Percentiles rank a stretch among this genome's conserved stretches.
Conservation (phyloP, 2,329 filamentous ascomycete species). For the Aquanectria penicillioides region DNA sequence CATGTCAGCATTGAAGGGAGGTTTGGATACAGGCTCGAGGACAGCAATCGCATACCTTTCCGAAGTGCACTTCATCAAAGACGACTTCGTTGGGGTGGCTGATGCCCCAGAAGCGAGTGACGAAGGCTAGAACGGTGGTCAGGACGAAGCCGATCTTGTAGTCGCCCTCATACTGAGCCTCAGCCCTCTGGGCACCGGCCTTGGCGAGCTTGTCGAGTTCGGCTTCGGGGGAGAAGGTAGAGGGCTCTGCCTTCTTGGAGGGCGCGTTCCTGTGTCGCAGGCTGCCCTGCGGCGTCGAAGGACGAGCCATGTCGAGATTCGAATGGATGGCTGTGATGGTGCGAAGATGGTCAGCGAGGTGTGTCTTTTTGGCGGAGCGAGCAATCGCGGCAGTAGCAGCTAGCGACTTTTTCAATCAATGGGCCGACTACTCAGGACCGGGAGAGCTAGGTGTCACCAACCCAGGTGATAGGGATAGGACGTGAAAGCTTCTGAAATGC, state of each 20-base stretch:
- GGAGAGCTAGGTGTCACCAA: conserved; percentile 14
- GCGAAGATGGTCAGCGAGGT: conserved; percentile 30
- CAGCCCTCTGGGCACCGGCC: conserved; percentile 45
- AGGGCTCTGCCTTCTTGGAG: conserved; percentile 57
- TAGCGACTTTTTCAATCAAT: not conserved
- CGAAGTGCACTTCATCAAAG: conserved; percentile 99
- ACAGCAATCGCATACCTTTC: conserved; percentile 78
- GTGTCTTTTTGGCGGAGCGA: not conserved
- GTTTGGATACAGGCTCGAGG: not conserved
- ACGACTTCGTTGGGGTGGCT: conserved; percentile 96
- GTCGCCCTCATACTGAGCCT: conserved; percentile 74
- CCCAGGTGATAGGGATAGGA: conserved; percentile 1
- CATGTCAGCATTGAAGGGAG: conserved; percentile 25
- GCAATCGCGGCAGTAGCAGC: not conserved
- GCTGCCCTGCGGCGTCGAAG: conserved; percentile 64
- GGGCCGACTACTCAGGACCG: conserved; percentile 7
- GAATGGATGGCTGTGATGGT: conserved; percentile 22
- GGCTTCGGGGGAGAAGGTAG: conserved; percentile 51
- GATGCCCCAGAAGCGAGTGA: conserved; percentile 96
- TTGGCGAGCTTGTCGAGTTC: conserved; percentile 63
- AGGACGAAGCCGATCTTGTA: conserved; percentile 82
- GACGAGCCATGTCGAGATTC: conserved; percentile 55
- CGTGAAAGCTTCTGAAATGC: conserved; percentile 16
- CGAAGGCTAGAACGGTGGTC: conserved; percentile 85
- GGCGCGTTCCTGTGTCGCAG: conserved; percentile 68